Evolutionary conservation across 257 asterid genomes (phyloP), one percentile per base, ranked within the genome.

Genomic region (Rehmannia glutinosa): DNA sequence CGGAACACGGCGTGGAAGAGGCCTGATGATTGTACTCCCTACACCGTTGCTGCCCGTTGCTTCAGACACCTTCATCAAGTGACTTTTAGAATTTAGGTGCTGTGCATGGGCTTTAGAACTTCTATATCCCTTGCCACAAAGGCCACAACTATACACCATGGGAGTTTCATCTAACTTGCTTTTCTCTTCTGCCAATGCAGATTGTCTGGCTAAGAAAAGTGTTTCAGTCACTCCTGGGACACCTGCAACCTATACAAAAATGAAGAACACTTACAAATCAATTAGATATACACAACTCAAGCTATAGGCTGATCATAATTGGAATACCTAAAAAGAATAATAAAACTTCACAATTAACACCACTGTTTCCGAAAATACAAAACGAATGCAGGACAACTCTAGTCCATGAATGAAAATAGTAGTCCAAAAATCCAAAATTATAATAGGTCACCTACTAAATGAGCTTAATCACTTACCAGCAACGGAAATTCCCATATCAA

Each of bases 151-250:
- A 60, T 94, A 88, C 16, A 81, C 63, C 96, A 91, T 76, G 27
- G 95, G 95, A 33, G 92, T 80, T 68, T 86, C 95, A 49, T 73
- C 84, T 25, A 64, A 62, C 79, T 82, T 85, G 20, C 70, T 75
- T 50, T 73, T 78, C 80, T 86, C 97, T 30, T 85, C 90, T 3
- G 84, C 96, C 42, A 91, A 83, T 12, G 96, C 97, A 63, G 96
- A 71, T 78, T 94, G 96, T 64, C 92, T 84, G 70, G 96, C 96
- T 41, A 62, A 39, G 71, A 91, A 94, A 19, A 91, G 87, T 52
- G 84, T 38, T 75, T 94, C 99, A 7, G 97, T 91, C 70, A 94
- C 97, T 51, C 97, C 97, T 21, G 97, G 99, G 46, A 94, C 96
- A 21, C 99, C 97, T 10, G 97, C 97, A 67, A 94, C 92, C 99